Evolutionary conservation across 805 yeast species (phyloP), one percentile per base, ranked within the genome.

Genomic region (Kodamaea restingae): DNA sequence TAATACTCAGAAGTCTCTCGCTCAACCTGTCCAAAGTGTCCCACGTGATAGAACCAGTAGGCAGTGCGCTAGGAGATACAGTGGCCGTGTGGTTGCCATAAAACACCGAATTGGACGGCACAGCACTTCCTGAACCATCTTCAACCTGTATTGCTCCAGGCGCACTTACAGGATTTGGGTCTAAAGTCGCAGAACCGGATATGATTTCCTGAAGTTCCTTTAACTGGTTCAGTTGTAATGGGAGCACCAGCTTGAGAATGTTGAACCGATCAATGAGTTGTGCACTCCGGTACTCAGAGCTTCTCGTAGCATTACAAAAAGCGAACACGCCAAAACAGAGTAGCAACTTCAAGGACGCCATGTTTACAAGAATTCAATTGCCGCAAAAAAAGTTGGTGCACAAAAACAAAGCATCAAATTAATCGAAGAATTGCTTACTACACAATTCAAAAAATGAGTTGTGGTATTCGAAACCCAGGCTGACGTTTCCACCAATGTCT

Each of bases 201-300:
- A 36, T 24, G 10, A 26, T 6, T 3, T 30, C 31, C 25, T 30
- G 31, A 15, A 36, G 31, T 30, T 36, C 39, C 21, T 24, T 26
- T 18, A 36, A 25, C 30, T 36, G 14, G 17, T 34, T 20, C 15
- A 22, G 34, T 10, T 28, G 28, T 10, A 38, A 38, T 11, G 41
- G 41, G 12, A 38, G 15, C 11, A 32, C 39, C 36, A 30, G 39
- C 15, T 35, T 31, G 30, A 35, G 30, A 9, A 31, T 35, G n/a
- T 31, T 31, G 25, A 35, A 39, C 10, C 36, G 24, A 11, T 39
- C 36, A 6, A n/a, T 33, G 29, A 34, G 22, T 18, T 36, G 32
- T 7, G n/a, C 32, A 30, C 12, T 17, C 12, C n/a, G 15, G 6
- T 29, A 32, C 2, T 35, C 30, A 14, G 14, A 21, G 20, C 11